phyloP scores from a whole-genome alignment of 75 land plant species.

The Selaginella tamariscina region DNA sequence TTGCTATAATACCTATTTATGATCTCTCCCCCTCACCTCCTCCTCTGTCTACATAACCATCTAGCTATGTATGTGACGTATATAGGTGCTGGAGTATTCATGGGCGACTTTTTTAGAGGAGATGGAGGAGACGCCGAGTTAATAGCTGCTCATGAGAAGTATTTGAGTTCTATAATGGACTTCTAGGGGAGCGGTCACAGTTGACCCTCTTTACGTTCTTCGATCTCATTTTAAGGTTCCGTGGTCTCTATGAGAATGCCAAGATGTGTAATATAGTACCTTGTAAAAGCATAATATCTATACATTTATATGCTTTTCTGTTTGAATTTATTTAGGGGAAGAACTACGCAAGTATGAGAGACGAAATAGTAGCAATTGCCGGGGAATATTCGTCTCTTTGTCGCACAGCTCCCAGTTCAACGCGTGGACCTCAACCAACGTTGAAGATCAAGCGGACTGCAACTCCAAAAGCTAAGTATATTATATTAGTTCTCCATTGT shows the following conservation, averaged over 20 bases:
- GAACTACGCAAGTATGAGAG: conserved; percentile 41
- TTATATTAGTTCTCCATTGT: too few relatives aligned
- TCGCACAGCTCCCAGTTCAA: conserved; percentile 78
- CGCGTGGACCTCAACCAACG: conserved; percentile 96
- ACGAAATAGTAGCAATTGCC: conserved; percentile 68
- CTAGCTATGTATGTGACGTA: too few relatives aligned
- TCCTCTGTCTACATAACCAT: too few relatives aligned
- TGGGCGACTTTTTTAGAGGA: conserved; percentile 85
- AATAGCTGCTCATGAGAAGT: conserved; percentile 92
- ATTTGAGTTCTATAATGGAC: conserved; percentile 80
- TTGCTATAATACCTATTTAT: conserved; percentile 96
- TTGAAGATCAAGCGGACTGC: too few relatives aligned
- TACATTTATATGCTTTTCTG: not conserved
- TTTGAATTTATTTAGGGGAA: not conserved
- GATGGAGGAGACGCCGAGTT: conserved; percentile 84
- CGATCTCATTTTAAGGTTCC: conserved; percentile 74
- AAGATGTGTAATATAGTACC: conserved; percentile 75
- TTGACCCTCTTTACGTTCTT: conserved; percentile 63
- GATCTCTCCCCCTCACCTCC: too few relatives aligned
- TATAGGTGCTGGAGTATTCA: conserved; percentile 92
- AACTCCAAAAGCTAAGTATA: too few relatives aligned
- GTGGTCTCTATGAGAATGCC: conserved; percentile 78
- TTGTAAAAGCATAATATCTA: not conserved
- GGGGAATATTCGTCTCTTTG: conserved; percentile 69
- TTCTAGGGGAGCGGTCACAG: conserved; percentile 80